Percentiles rank a stretch among this genome's conserved stretches.
Conservation (phyloP, 805 yeast genomes). For the Saccharomyces mikatae region DNA sequence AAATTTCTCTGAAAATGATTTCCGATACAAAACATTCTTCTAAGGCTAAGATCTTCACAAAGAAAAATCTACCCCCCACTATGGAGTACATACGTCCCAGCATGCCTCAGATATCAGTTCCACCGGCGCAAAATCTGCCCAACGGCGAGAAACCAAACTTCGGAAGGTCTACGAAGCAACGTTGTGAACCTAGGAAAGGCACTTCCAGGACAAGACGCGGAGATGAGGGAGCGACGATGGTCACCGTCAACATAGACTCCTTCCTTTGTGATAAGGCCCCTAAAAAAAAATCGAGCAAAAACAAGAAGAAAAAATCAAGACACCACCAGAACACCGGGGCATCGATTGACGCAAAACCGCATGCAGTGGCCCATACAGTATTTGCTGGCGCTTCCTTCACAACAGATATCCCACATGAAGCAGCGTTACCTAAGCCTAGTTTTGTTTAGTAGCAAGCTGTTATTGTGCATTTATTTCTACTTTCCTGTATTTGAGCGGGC, state of each 20-base stretch:
- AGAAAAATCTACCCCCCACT: background rate
- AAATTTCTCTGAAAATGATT: background rate
- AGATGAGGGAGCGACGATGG: background rate
- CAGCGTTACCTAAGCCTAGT: slow-evolving; percentile 30
- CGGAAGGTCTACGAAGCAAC: slow-evolving; percentile 8
- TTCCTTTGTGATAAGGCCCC: background rate
- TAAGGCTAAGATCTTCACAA: background rate
- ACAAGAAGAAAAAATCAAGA: background rate
- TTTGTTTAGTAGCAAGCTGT: slow-evolving; percentile 12
- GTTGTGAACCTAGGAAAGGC: background rate
- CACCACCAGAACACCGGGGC: background rate
- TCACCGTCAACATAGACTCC: background rate
- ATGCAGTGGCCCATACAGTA: background rate
- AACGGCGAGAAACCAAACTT: slow-evolving; percentile 20
- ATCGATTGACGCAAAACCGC: background rate
- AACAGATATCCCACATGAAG: slow-evolving; percentile 25
- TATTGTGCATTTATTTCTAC: slow-evolving; percentile 1
- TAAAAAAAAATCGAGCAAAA: background rate
- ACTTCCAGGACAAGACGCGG: background rate
- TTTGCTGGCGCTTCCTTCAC: slow-evolving; percentile 33
- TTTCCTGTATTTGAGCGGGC: background rate
- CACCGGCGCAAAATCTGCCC: slow-evolving; percentile 16
- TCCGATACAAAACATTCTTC: background rate
- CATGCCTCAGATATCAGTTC: background rate
- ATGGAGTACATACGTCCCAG: background rate